Conservation (phyloP, 2,329 filamentous ascomycete genomes). For the Dactylellina parvicollis region DNA sequence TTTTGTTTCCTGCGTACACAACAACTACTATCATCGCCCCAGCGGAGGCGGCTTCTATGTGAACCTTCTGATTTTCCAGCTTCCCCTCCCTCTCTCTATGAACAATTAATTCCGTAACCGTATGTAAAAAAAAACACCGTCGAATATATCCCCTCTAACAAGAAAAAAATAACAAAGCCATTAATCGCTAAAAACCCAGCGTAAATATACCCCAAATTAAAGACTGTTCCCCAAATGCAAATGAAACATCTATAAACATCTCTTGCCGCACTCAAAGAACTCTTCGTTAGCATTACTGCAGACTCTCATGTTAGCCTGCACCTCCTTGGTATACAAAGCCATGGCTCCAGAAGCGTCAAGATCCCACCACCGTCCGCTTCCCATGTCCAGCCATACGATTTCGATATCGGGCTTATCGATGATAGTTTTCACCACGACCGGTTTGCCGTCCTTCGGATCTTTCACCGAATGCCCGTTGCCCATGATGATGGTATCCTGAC, state of each 20-base stretch:
- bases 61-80: no score
- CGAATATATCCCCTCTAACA: background rate
- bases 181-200: slow-evolving; percentile 5
- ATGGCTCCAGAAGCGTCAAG: slow-evolving; percentile 47
- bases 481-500: slow-evolving; percentile 41
- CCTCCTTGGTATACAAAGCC: slow-evolving; percentile 47
- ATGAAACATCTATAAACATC: slow-evolving; percentile 40
- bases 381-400: slow-evolving; percentile 50
- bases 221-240: slow-evolving; percentile 11
- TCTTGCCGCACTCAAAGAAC: slow-evolving; percentile 35
- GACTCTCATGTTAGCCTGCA: slow-evolving; percentile 23
- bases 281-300: slow-evolving; percentile 49
- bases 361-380: slow-evolving; percentile 51
- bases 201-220: slow-evolving; percentile 23
- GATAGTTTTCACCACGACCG: slow-evolving; percentile 43
- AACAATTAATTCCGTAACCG: slow-evolving; percentile 1
- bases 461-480: slow-evolving; percentile 49
- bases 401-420: slow-evolving; percentile 28
- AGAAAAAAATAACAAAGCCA: background rate
- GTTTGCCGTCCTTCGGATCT: slow-evolving; percentile 30
- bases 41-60: no score
- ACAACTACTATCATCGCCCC: no score
- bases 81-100: background rate
- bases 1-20: no score
- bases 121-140: slow-evolving; percentile 1